These are phyloP conservation scores for Grammothele lineata DNA, from an alignment of 768 basidiomycete species.

Conservation along the genomic window DNA sequence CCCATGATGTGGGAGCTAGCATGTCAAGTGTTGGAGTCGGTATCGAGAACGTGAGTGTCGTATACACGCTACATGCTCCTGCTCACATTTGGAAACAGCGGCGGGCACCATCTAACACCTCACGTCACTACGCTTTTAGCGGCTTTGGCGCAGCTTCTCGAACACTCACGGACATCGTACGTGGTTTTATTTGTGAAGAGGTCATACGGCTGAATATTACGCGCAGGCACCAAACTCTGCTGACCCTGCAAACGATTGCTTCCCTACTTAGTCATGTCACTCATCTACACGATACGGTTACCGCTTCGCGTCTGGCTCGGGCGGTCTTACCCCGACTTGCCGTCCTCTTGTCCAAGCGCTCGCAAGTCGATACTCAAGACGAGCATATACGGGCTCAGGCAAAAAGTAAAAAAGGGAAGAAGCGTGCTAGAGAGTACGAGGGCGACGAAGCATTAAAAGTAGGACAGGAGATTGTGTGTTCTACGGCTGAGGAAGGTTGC, in stretches of 20 bases:
- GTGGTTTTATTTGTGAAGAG: background rate
- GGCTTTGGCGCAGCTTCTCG: conserved; percentile 55
- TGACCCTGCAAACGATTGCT: no score
- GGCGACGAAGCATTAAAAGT: conserved; percentile 68
- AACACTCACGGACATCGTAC: conserved; percentile 46
- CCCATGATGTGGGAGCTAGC: conserved; percentile 50
- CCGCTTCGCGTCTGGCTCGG: conserved; percentile 52
- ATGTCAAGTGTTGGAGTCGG: conserved; percentile 44
- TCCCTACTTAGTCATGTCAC: conserved; percentile 40
- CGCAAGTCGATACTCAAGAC: conserved; percentile 27
- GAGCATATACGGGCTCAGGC: conserved; percentile 18
- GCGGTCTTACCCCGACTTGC: conserved; percentile 47
- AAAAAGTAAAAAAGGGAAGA: conserved; percentile 57
- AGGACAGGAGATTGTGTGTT: conserved; percentile 43
- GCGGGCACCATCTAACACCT: conserved; percentile 50
- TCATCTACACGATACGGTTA: conserved; percentile 40
- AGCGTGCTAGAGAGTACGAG: conserved; percentile 66
- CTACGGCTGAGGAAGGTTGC: conserved; percentile 46
- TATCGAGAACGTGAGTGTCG: conserved; percentile 44
- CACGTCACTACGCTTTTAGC: conserved; percentile 49
- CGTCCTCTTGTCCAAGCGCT: conserved; percentile 39
- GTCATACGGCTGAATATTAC: no score
- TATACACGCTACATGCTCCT: background rate
- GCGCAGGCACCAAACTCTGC: no score
- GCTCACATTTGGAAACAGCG: conserved; percentile 36